Base-by-base conservation (phyloP, 1,284 basidiomycete species). In the Cerrena zonata region DNA sequence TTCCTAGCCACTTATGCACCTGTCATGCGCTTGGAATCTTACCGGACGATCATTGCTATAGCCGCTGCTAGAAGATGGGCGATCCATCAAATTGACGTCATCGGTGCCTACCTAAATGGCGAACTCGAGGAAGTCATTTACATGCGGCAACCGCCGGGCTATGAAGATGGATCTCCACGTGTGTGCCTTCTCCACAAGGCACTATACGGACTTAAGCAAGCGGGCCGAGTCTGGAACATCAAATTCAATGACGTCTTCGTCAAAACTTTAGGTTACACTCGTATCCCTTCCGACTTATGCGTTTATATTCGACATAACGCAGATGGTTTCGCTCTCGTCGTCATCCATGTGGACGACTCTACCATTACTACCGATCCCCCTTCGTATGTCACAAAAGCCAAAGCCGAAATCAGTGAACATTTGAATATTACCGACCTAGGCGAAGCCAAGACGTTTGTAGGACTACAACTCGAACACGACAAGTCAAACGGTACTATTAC, bases 41-140 rank as follows among this genome's bases (percentile, higher is more conserved):
- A 70, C 7, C 53, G 65, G 0, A 26, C 56, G 1, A 18, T 71
- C 0, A 46, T 69, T 7, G 57, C 66, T 0, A 22, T 72, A 2
- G 70, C 63, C 1, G 57, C 60, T 0, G n/a, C 66, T 57, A 47
- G 55, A n/a, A 55, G 57, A 11, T 53, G 65, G 43, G 53, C 64
- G 30, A 41, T 63, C 1, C 53, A 63, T 10, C 58, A 58, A 36
- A 53, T 71, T 5, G 70, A 76, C 46, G 58, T 77, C 0, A 64
- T 65, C 4, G 64, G 61, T 0, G 66, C 66, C 0, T 75, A 67
- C 52, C 61, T 74, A 0, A 69, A 73, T 51, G 62, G 60, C 0
- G 52, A 55, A 0, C 61, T 75, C 1, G 58, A 70, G 5, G 69
- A 76, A 41, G 61, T 67, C 11, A 63, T 48, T 10, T 48, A 22